Evolutionary conservation across 176 grass and related monocot genomes (phyloP).

Genomic region (Oryza meyeriana): DNA sequence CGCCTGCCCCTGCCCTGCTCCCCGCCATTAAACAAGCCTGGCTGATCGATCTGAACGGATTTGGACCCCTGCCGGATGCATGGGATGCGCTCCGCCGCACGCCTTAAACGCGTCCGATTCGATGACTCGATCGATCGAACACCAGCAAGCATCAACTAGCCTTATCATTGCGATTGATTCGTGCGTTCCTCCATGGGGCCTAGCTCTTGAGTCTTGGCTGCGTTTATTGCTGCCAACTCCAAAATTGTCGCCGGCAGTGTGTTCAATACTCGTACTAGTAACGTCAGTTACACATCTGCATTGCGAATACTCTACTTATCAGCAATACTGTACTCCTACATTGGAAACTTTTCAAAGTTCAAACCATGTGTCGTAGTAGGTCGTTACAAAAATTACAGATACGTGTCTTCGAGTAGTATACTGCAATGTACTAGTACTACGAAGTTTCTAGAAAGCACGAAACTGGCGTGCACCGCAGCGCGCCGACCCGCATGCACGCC

Average conservation of each 20-base stretch:
- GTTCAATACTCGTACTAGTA: neutral
- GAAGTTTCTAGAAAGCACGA: neutral
- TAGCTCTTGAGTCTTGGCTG: neutral
- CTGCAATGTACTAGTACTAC: neutral
- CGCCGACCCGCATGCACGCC: too few species aligned
- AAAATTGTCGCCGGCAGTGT: neutral
- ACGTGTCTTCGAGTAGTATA: neutral
- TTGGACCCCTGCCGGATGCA: neutral
- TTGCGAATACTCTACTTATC: too few species aligned
- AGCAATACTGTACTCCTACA: too few species aligned
- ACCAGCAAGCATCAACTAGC: neutral
- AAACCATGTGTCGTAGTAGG: too few species aligned
- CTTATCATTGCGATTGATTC: neutral
- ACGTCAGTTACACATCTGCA: neutral
- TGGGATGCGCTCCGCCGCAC: slow-evolving; percentile 2
- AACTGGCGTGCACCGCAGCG: neutral
- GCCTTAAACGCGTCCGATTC: neutral
- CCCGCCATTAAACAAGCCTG: neutral
- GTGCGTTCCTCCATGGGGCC: neutral
- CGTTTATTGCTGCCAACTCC: neutral
- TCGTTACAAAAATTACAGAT: neutral
- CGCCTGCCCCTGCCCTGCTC: neutral
- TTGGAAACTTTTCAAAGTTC: too few species aligned
- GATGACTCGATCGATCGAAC: neutral
- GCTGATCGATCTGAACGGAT: neutral